These are phyloP conservation scores for Botryotinia narcissicola DNA, from an alignment of 2,329 filamentous ascomycete genomes.

Conservation along the genomic window DNA sequence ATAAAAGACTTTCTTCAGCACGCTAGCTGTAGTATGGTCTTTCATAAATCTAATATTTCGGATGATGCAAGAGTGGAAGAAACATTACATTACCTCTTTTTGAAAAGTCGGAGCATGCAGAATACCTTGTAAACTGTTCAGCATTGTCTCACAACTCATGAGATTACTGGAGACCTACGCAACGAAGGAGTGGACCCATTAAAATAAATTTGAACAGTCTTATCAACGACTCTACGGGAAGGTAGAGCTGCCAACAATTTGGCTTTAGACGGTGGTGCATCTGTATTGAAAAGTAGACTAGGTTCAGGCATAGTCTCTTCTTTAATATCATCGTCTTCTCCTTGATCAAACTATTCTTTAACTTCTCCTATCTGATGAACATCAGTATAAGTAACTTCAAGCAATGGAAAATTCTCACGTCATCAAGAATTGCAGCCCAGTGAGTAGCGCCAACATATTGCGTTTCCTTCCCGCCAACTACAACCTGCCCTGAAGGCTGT, in stretches of 20 bases:
- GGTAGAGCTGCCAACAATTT: constrained; percentile 51
- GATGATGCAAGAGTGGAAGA: neutral
- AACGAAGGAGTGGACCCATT: constrained; percentile 52
- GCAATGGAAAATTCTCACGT: constrained; percentile 44
- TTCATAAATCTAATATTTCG: neutral
- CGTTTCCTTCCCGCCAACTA: constrained; percentile 45
- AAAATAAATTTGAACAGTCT: constrained; percentile 54
- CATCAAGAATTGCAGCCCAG: constrained; percentile 59
- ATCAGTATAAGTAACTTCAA: constrained; percentile 11
- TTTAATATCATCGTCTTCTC: constrained; percentile 40
- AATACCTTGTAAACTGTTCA: constrained; percentile 43
- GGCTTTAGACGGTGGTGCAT: constrained; percentile 42
- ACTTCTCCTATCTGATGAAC: constrained; percentile 55
- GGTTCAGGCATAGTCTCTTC: constrained; percentile 39
- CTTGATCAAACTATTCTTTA: constrained; percentile 52
- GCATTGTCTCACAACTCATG: neutral
- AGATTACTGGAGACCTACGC: constrained; percentile 41
- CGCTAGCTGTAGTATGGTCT: neutral
- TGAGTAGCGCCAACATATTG: constrained; percentile 60
- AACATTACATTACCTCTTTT: constrained; percentile 39
- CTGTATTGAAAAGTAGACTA: constrained; percentile 42
- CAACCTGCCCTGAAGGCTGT: constrained; percentile 42
- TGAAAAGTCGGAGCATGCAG: constrained; percentile 54
- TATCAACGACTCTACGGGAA: constrained; percentile 47
- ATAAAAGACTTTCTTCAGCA: neutral